Evolutionary conservation across 805 yeast genomes (phyloP), one percentile per base, ranked within the genome.

Genomic region (Cyberlindnera saturnus): DNA sequence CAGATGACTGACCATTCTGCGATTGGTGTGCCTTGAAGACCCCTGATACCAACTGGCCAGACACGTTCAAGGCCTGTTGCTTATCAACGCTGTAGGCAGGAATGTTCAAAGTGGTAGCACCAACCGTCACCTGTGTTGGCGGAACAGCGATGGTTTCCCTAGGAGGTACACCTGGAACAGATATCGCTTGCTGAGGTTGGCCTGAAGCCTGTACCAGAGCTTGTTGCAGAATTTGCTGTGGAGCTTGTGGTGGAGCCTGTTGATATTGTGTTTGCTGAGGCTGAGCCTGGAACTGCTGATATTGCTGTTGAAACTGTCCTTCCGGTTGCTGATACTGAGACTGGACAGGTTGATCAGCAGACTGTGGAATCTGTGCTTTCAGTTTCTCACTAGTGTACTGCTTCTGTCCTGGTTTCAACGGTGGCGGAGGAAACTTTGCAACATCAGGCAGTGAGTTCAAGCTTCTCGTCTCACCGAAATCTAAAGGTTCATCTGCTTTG

Each of bases 341-440:
- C 29, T 28, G 39, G 16, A 3, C 16, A 17, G 11, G 20, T 15
- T n/a, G 11, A 11, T 3, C 29, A 15, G 26, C 37, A 18, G 37
- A 11, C 5, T 19, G 15, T n/a, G 6, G 28, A 23, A 18, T 15
- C 32, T 36, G 33, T 6, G 33, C 29, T 3, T 30, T 32, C 7
- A 23, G 28, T 17, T 58, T 59, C 39, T 50, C 53, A 33, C 58
- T 49, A 9, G 50, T 51, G 41, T 62, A 62, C 43, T 63, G 66
- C 31, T 38, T 46, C 44, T 66, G 71, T 14, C 69, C 71, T 3
- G 69, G 61, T 38, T 55, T 61, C 42, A 65, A 42, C 6, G 72
- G 71, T 9, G 72, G 71, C 2, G 72, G 65, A 6, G 71, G 68
- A 28, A 67, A 59, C 6, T 33, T 36, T 11, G 45, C 38, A 1